Evolutionary conservation across 164 flowering plant genomes (phyloP).

Genomic region (Tetrastigma voinierianum): DNA sequence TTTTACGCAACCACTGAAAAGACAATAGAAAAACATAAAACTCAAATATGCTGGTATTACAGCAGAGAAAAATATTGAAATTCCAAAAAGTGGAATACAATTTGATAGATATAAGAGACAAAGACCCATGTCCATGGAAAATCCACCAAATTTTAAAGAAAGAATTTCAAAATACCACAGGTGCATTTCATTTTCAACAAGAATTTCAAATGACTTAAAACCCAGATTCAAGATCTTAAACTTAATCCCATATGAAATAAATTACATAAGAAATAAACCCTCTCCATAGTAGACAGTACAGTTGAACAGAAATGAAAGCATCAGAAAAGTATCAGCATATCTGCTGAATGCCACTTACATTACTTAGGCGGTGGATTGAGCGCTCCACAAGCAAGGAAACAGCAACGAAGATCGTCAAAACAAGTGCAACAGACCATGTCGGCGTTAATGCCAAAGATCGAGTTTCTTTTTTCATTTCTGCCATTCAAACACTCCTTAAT

Average conservation of each 20-base stretch:
- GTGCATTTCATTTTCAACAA: too few relatives aligned
- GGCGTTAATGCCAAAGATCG: conserved; percentile 94
- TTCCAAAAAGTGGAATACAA: too few relatives aligned
- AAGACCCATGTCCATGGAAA: too few relatives aligned
- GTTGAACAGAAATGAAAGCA: neutral
- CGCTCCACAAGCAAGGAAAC: conserved; percentile 96
- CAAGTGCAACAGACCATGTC: conserved; percentile 97
- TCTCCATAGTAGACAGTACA: too few relatives aligned
- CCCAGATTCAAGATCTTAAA: too few relatives aligned
- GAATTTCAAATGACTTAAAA: too few relatives aligned
- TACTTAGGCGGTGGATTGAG: conserved; percentile 72
- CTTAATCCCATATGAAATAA: too few relatives aligned
- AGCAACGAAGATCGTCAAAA: conserved; percentile 79
- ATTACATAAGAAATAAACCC: too few relatives aligned
- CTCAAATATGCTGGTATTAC: neutral
- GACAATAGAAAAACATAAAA: conserved; percentile 11
- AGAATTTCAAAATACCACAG: too few relatives aligned
- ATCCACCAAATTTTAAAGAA: too few relatives aligned
- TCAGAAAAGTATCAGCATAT: neutral
- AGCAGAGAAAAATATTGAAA: too few relatives aligned
- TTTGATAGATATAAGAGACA: too few relatives aligned
- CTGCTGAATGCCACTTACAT: conserved; percentile 53
- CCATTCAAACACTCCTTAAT: conserved; percentile 31
- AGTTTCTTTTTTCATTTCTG: conserved; percentile 37
- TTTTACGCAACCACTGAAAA: conserved; percentile 86